Evolutionary conservation across 2,329 filamentous ascomycete genomes (phyloP).

Genomic region (Neofusicoccum kwambonambiense): DNA sequence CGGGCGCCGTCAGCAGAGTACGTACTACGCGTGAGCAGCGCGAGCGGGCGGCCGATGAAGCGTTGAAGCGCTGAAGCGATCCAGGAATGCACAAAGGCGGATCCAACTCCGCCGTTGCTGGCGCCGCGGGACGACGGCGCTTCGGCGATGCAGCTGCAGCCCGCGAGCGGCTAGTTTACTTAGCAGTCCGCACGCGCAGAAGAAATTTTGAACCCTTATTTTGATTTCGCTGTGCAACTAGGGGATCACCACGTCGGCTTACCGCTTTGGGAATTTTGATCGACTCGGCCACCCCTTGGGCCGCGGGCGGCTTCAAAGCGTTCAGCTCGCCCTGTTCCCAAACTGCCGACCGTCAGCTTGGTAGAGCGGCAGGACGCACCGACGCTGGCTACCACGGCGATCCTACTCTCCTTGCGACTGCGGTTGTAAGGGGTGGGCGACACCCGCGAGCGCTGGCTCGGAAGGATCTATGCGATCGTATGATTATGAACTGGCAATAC

Average conservation of each 20-base stretch:
- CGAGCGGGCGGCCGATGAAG: background rate
- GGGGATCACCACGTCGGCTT: conserved; percentile 6
- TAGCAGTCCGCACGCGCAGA: background rate
- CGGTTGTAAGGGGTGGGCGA: background rate
- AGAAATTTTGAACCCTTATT: background rate
- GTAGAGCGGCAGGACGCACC: background rate
- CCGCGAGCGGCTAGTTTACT: background rate
- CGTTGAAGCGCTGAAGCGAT: background rate
- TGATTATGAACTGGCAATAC: background rate
- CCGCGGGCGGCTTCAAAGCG: background rate
- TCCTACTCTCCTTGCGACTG: background rate
- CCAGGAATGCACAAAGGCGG: background rate
- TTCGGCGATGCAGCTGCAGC: background rate
- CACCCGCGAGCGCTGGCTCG: background rate
- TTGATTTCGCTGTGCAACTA: background rate
- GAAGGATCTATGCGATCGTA: background rate
- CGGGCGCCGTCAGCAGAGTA: too few species aligned
- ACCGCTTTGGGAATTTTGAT: conserved; percentile 16
- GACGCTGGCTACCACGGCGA: background rate
- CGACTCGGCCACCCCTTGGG: background rate
- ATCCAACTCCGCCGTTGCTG: background rate
- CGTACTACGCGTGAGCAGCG: background rate
- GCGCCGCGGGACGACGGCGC: background rate
- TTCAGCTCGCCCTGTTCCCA: background rate
- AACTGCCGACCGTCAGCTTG: background rate